Evolutionary conservation across 2,329 filamentous ascomycete species (phyloP), one percentile per base, ranked within the genome.

Genomic region (Rhynchosporium graminicola): DNA sequence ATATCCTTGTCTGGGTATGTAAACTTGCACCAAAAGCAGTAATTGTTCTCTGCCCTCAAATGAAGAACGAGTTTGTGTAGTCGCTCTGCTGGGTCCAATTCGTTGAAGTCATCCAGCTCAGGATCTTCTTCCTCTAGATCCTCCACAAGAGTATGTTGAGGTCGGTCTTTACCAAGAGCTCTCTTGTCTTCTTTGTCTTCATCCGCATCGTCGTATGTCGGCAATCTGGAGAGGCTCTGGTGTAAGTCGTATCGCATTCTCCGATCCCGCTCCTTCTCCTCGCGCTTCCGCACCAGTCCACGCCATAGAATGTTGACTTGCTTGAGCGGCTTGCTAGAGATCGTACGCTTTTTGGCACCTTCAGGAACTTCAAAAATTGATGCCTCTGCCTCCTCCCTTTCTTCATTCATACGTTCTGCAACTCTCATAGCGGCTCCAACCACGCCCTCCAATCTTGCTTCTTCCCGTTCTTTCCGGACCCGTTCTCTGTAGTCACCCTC

Each of bases 1-100:
- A 97, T 87, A 42, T 79, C 76, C 42, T 78, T 79, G 71, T 92
- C 87, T 0, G 87, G 83, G 74, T 97, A 99, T 58, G 80, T 80
- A 76, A 83, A 89, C 75, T 97, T 98, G 77, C 95, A 99, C 90
- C 93, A 99, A 74, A 97, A 97, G 78, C 95, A 99, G 74, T 99
- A 99, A 50, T 81, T 77, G 72, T 92, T 85, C 72, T 83, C 83
- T 55, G 86, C 80, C 43, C 95, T 83, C 59, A 99, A 75, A 75
- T 90, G 87, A 20, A 78, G 74, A 9, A 97, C 82, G 13, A 96
- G 75, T 68, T 80, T 85, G 8, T 79, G 77, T 65, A 98, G 77
- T 67, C 86, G 84, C 70, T 96, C 89, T 1, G 78, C 78, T 1
- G 86, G 80, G 28, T 87, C 83, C 50, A 94, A 78, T 1, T 82